These are phyloP conservation scores for Golubevia pallescens DNA, from an alignment of 1,284 basidiomycete genomes.

Conservation along the genomic window DNA sequence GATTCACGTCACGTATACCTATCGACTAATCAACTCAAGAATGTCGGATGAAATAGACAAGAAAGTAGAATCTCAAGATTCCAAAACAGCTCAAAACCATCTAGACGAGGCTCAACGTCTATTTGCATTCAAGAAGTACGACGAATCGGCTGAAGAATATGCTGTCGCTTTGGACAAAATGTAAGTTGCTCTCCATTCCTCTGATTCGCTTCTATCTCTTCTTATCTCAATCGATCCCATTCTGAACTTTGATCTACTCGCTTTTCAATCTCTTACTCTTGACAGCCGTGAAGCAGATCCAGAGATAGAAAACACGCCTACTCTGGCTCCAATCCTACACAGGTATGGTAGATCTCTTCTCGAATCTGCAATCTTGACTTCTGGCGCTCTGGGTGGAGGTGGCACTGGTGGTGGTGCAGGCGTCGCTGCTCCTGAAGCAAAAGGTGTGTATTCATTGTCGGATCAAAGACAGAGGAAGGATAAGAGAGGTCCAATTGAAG, in stretches of 20 bases:
- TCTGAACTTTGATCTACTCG: background rate
- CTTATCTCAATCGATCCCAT: background rate
- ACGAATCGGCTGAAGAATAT: constrained; percentile 30
- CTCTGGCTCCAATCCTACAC: constrained; percentile 51
- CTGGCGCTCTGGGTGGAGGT: constrained; percentile 49
- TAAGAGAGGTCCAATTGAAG: too few species aligned
- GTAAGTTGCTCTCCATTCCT: constrained; percentile 10
- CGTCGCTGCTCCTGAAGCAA: background rate
- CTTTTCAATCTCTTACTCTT: background rate
- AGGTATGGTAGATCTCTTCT: constrained; percentile 53
- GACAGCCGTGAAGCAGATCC: constrained; percentile 12
- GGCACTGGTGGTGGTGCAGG: constrained; percentile 19
- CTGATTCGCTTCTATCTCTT: background rate
- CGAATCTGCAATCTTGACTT: constrained; percentile 49
- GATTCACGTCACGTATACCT: too few species aligned
- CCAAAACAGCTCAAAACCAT: constrained; percentile 15
- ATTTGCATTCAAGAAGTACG: constrained; percentile 49
- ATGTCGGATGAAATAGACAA: too few species aligned
- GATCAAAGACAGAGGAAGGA: too few species aligned
- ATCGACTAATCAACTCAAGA: too few species aligned
- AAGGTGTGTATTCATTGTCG: too few species aligned
- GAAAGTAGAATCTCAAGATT: constrained; percentile 9
- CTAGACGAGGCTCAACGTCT: constrained; percentile 48
- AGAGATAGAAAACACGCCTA: constrained; percentile 41
- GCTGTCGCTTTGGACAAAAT: constrained; percentile 45